Evolutionary conservation across 2,329 filamentous ascomycete species (phyloP).

Genomic region (Zasmidium citrigriseum): DNA sequence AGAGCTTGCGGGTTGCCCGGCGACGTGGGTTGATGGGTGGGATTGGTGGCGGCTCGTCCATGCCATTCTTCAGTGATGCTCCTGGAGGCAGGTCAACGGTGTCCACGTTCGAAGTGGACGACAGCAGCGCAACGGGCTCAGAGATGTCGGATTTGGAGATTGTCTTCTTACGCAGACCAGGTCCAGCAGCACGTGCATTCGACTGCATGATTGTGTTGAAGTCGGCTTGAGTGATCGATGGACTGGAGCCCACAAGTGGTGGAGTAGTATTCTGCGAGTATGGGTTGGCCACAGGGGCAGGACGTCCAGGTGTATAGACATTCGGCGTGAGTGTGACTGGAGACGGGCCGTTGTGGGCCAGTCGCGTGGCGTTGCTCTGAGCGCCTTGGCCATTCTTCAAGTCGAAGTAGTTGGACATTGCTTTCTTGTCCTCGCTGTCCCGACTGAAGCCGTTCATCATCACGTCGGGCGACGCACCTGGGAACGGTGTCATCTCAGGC

Average conservation of each 20-base stretch:
- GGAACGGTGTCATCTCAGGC: constrained; percentile 13
- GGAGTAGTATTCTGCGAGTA: constrained; percentile 57
- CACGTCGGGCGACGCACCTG: constrained; percentile 21
- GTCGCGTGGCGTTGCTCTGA: constrained; percentile 2
- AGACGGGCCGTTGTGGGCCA: constrained; percentile 15
- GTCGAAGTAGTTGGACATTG: constrained; percentile 30
- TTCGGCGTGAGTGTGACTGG: constrained; percentile 23
- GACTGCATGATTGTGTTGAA: constrained; percentile 33
- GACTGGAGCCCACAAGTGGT: constrained; percentile 50
- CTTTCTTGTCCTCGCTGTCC: constrained; percentile 15
- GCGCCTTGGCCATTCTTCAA: constrained; percentile 15
- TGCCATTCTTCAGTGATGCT: constrained; percentile 56
- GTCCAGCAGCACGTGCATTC: constrained; percentile 33
- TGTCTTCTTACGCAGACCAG: constrained; percentile 54
- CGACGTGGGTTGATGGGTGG: constrained; percentile 63
- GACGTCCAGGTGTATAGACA: constrained; percentile 22
- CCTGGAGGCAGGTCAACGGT: constrained; percentile 59
- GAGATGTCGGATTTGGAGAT: constrained; percentile 64
- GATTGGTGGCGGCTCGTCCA: constrained; percentile 50
- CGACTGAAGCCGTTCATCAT: constrained; percentile 7
- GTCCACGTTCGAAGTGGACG: constrained; percentile 59
- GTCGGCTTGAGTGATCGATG: constrained; percentile 38
- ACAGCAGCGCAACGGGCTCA: constrained; percentile 56
- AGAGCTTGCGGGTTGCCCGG: constrained; percentile 44
- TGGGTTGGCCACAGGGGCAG: constrained; percentile 34